Percentiles rank a stretch among this genome's conserved stretches.
Evolutionary conservation across 176 grass and related monocot species (phyloP).

Genomic region (Oryza glaberrima): DNA sequence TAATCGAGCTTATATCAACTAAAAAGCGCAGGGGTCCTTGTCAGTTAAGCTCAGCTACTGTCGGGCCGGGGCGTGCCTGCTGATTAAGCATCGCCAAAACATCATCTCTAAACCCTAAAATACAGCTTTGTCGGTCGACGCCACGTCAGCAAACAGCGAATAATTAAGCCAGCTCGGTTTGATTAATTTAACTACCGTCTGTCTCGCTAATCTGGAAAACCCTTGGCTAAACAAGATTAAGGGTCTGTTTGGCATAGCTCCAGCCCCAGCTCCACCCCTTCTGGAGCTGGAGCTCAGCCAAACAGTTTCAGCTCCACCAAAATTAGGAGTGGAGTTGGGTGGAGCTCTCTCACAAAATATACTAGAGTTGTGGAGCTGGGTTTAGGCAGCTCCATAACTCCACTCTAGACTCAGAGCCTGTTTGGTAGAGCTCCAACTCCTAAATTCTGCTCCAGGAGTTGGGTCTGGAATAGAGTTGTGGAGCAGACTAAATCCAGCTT

Average conservation of each 20-base stretch:
- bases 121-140: not conserved
- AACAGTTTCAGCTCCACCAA: too few species aligned
- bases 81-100: constrained; percentile 15
- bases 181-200: not conserved
- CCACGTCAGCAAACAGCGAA: constrained; percentile 23
- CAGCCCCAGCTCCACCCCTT: too few species aligned
- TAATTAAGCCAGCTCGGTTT: not conserved
- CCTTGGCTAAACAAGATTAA: not conserved
- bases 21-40: constrained; percentile 25
- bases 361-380: too few species aligned
- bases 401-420: too few species aligned
- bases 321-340: too few species aligned
- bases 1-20: not conserved
- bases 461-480: too few species aligned
- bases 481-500: too few species aligned
- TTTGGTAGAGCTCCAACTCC: too few species aligned
- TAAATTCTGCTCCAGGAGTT: too few species aligned
- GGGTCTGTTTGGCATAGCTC: not conserved
- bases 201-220: not conserved
- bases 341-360: too few species aligned
- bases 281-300: too few species aligned
- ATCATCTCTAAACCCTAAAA: not conserved
- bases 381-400: too few species aligned
- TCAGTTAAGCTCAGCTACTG: constrained; percentile 19
- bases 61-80: constrained; percentile 27